These are phyloP conservation scores for Magnaporthiopsis incrustans DNA, from an alignment of 2,329 filamentous ascomycete species.

Conservation along the genomic window DNA sequence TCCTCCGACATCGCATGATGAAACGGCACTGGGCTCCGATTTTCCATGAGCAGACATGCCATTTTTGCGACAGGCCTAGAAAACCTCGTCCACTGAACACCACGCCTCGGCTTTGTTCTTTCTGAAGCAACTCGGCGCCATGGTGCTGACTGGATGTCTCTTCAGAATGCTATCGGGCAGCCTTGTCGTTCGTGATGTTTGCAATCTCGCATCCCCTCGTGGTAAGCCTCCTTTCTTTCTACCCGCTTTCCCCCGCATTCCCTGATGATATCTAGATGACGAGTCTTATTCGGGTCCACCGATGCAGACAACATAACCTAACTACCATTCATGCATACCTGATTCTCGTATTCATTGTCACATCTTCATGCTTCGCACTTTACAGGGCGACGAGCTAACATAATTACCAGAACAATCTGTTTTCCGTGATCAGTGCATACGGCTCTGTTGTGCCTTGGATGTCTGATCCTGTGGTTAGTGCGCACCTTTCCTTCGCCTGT, in stretches of 20 bases:
- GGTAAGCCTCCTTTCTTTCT: constrained; percentile 11
- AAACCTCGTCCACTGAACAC: constrained; percentile 96
- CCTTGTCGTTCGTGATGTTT: neutral
- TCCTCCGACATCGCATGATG: constrained; percentile 52
- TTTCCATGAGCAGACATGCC: constrained; percentile 75
- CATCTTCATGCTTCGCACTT: neutral
- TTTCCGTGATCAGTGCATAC: neutral
- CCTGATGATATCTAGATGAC: constrained; percentile 60
- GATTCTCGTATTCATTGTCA: constrained; percentile 18
- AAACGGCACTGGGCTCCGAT: constrained; percentile 98
- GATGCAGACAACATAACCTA: constrained; percentile 60
- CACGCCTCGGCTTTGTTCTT: neutral
- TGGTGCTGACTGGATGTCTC: neutral
- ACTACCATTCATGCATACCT: constrained; percentile 67
- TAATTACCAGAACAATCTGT: neutral
- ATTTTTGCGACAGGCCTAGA: constrained; percentile 96
- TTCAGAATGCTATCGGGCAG: neutral
- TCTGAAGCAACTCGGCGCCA: neutral
- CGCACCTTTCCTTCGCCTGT: too few relatives aligned
- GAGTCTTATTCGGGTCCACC: constrained; percentile 67
- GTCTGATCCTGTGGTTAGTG: neutral
- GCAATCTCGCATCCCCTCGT: neutral
- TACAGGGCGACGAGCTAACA: neutral
- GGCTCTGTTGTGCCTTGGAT: neutral
- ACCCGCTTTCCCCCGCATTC: constrained; percentile 15